Percentiles rank a stretch among this genome's conserved stretches.
These are phyloP conservation scores for Tulasnella sp. DNA, from an alignment of 768 basidiomycete genomes.

Conservation along the genomic window DNA sequence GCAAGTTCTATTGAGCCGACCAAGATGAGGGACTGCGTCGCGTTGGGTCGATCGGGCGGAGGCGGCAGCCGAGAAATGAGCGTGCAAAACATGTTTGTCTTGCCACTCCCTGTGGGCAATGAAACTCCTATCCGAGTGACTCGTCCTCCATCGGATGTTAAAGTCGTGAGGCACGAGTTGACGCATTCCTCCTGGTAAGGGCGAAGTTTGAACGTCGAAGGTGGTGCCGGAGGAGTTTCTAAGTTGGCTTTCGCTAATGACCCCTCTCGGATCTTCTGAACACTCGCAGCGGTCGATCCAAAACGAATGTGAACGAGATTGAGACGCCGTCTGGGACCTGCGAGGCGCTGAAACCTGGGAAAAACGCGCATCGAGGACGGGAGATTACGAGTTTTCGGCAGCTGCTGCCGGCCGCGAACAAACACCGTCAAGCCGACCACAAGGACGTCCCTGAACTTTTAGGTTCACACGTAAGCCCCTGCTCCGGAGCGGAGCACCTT, in stretches of 20 bases:
- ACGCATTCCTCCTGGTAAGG: slow-evolving; percentile 84
- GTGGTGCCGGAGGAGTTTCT: not conserved
- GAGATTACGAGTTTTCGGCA: not conserved
- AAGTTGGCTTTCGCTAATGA: not conserved
- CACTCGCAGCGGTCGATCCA: not conserved
- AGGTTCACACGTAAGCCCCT: not conserved
- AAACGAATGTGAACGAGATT: not conserved
- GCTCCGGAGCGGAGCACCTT: too few species aligned
- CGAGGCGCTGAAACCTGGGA: not conserved
- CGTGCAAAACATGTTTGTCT: slow-evolving; percentile 85
- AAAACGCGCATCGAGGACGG: not conserved
- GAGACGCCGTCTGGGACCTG: not conserved
- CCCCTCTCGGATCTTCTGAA: not conserved
- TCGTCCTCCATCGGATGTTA: slow-evolving; percentile 48
- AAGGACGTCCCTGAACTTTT: not conserved
- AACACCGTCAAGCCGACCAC: not conserved
- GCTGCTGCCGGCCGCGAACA: not conserved
- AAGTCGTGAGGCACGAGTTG: slow-evolving; percentile 47
- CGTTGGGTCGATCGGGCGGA: slow-evolving; percentile 32
- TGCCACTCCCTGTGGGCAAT: slow-evolving; percentile 72
- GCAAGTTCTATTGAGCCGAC: slow-evolving; percentile 89
- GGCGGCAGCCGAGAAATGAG: slow-evolving; percentile 55
- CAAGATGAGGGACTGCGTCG: slow-evolving; percentile 59
- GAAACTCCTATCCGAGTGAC: slow-evolving; percentile 69
- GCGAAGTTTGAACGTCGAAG: slow-evolving; percentile 33